These are phyloP conservation scores for Stellera chamaejasme DNA, from an alignment of 345 rosid genomes.

Conservation along the genomic window DNA sequence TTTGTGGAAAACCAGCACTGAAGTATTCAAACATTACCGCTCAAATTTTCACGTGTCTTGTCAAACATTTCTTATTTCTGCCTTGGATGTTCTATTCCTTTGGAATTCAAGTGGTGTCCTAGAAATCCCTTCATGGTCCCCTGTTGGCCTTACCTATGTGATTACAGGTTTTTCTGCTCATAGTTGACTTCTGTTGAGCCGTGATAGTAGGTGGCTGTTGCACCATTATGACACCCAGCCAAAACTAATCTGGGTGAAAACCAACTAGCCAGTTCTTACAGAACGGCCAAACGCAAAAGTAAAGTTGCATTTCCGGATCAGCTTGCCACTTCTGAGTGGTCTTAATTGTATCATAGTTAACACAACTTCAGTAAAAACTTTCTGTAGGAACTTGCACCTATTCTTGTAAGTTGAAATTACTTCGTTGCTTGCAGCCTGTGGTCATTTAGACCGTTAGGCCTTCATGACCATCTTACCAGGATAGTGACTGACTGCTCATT, in stretches of 20 bases:
- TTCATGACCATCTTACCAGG: no score
- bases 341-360: no score
- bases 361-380: not conserved
- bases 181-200: conserved; percentile 4
- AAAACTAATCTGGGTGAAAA: not conserved
- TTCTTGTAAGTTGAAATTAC: no score
- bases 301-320: not conserved
- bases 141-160: not conserved
- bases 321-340: not conserved
- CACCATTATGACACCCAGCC: no score
- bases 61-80: conserved; percentile 1
- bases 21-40: not conserved
- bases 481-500: no score
- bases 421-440: no score
- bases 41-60: conserved; percentile 2
- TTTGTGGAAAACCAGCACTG: not conserved
- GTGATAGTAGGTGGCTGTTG: conserved; percentile 1
- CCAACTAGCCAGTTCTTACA: not conserved
- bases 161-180: conserved; percentile 1
- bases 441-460: no score
- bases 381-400: not conserved
- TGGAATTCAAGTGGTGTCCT: conserved; percentile 13
- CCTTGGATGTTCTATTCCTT: not conserved
- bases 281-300: no score
- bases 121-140: conserved; percentile 7